Base-by-base conservation (phyloP, 2,329 filamentous ascomycete species). In the Diplodia corticola region DNA sequence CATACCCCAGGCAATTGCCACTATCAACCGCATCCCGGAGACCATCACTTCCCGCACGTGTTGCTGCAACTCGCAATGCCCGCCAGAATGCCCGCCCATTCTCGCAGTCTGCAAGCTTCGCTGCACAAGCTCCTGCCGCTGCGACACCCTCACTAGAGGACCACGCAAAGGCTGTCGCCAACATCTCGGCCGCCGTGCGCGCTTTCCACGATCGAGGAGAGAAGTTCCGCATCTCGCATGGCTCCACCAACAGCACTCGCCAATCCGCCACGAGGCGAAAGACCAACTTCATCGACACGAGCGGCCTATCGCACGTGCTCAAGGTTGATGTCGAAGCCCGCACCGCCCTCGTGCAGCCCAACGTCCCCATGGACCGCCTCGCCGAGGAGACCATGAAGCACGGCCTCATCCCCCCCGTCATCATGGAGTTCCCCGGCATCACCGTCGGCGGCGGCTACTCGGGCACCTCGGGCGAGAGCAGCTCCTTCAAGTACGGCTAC, bases 191-290 rank as follows among this genome's bases (percentile, higher is more conserved):
- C 4, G 78, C 75, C 63, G 82, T 86, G 54, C 78, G 78, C 60
- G 71, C 76, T 13, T 86, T 85, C 74, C 80, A 86, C 72, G 75
- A 80, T 13, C 80, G 80, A 51, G 78, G 83, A 64, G 78, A 84
- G 73, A 85, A 88, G 2, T 93, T 91, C 77, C 84, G 89, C n/a
- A 88, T 93, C 73, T 90, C 88, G 71, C 90, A 93, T 77, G 91
- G 91, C 68, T 88, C 89, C 0, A 92, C 90, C 28, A 92, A 91
- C 79, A 91, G 87, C 76, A 93, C 91, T 44, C 87, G 91, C 7
- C 83, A 84, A 37, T 75, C 78, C 59, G 74, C 74, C 40, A 61
- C 57, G 3, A 61, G 57, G 17, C 26, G 57, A 6, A 61, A 61
- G 44, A 81, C 83, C 73, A 85, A 85, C 71, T 85, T 87, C 10